Conservation (phyloP, 495 filamentous ascomycete genomes). For the Glonium stellatum region DNA sequence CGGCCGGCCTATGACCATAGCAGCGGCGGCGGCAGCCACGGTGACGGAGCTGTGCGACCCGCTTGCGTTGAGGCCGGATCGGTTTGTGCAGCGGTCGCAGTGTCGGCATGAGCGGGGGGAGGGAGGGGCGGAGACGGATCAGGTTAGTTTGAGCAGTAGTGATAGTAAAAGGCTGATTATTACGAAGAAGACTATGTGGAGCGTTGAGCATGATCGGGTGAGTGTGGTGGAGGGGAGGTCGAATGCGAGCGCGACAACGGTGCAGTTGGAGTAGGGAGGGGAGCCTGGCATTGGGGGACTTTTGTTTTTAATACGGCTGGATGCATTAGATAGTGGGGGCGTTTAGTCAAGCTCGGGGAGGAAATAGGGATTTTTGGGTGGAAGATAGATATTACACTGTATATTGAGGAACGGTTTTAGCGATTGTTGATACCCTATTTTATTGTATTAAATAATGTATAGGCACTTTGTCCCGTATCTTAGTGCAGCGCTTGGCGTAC, state of each 20-base stretch:
- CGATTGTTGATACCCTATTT: too few species aligned
- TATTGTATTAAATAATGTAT: too few species aligned
- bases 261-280: background rate
- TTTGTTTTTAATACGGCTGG: too few species aligned
- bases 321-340: too few species aligned
- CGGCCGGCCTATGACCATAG: background rate
- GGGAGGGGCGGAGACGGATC: constrained; percentile 1
- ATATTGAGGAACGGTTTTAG: too few species aligned
- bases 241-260: background rate
- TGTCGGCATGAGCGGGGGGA: too few species aligned
- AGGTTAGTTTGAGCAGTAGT: constrained; percentile 4
- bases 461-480: too few species aligned
- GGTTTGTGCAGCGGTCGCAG: background rate
- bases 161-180: constrained; percentile 22
- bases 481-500: too few species aligned
- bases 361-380: too few species aligned
- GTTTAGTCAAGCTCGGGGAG: too few species aligned
- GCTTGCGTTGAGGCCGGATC: background rate
- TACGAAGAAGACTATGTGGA: constrained; percentile 16
- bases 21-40: background rate
- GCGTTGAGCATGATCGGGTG: constrained; percentile 13
- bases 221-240: background rate
- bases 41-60: background rate
- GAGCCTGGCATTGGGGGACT: too few species aligned
- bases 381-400: too few species aligned